Base-by-base conservation (phyloP, 2,329 filamentous ascomycete genomes). In the Beauveria medogensis region DNA sequence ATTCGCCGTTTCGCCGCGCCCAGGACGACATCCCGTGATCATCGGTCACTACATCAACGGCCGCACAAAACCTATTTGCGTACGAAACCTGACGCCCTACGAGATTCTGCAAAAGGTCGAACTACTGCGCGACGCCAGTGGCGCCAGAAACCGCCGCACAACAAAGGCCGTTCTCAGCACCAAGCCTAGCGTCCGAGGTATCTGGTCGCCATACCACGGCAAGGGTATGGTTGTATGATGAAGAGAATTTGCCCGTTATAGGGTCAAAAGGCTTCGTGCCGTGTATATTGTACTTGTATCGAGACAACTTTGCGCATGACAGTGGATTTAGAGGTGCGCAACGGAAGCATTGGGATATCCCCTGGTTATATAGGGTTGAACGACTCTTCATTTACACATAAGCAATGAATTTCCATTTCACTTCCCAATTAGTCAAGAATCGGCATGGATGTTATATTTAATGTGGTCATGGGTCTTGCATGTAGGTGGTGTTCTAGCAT, bases 41-140 rank as follows among this genome's bases (percentile, higher is more conserved):
- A 86, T 88, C 68, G 94, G 91, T 62, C 84, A 91, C 75, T 99
- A 96, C 77, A 91, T 97, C 80, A 97, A 97, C 74, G 92, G 93
- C 64, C 82, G 86, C 30, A 82, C 89, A 64, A 94, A 94, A 74
- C 83, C 91, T 10, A 85, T 97, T 57, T 97, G 92, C 74, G 92
- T 97, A 61, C 85, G 89, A 67, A 97, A 96, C 69, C 75, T 97
- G 71, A 86, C 92, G 67, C 84, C 86, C 34, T 83, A 88, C 63
- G 88, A 96, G 73, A 88, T 99, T 43, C 72, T 92, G 60, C 81
- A 91, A 71, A 97, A 97, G 80, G 86, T 82, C 0, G 82, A 89
- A 71, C 73, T 91, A 63, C 72, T 94, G 68, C 81, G 89, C 63
- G 85, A 91, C 72, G 84, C 88, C 24, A 92, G 82, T 67, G 90